These are phyloP conservation scores for Sporothrix sp. DNA, from an alignment of 2,329 filamentous ascomycete species.

Conservation along the genomic window DNA sequence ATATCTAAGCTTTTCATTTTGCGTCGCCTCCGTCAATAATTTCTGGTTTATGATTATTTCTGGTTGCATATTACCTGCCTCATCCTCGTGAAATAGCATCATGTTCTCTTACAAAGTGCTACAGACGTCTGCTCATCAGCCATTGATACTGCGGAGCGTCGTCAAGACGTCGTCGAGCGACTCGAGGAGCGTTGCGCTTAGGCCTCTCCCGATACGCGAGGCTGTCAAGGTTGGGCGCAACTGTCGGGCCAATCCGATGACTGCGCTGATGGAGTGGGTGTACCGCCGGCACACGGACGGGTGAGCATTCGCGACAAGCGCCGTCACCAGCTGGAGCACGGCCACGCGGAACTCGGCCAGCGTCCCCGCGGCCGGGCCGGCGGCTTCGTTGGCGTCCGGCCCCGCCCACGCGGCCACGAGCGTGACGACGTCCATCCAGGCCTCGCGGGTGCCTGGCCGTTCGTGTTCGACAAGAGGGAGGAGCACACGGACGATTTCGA, in stretches of 20 bases:
- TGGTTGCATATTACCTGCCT: background rate
- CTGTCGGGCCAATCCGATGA: slow-evolving; percentile 38
- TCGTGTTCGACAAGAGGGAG: slow-evolving; percentile 42
- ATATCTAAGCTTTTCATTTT: background rate
- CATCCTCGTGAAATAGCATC: background rate
- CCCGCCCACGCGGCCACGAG: slow-evolving; percentile 39
- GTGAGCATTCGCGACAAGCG: slow-evolving; percentile 38
- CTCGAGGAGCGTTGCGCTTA: slow-evolving; percentile 25
- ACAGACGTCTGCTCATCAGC: too few species aligned
- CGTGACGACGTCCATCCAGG: slow-evolving; percentile 49
- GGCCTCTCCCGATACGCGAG: slow-evolving; percentile 18
- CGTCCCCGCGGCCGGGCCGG: slow-evolving; percentile 7
- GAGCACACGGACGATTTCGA: slow-evolving; percentile 47
- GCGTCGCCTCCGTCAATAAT: slow-evolving; percentile 3
- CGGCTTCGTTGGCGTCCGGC: slow-evolving; percentile 26
- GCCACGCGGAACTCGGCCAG: slow-evolving; percentile 44
- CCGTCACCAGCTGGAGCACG: slow-evolving; percentile 45
- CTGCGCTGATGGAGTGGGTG: slow-evolving; percentile 39
- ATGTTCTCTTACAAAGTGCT: background rate
- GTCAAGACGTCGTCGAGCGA: slow-evolving; percentile 35
- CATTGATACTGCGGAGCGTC: too few species aligned
- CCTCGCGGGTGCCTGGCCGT: slow-evolving; percentile 33
- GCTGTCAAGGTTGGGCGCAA: slow-evolving; percentile 25
- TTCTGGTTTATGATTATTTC: slow-evolving; percentile 10
- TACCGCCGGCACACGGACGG: slow-evolving; percentile 41